phyloP scores from a whole-genome alignment of 768 basidiomycete genomes.

The Cystofilobasidium capitatum region DNA sequence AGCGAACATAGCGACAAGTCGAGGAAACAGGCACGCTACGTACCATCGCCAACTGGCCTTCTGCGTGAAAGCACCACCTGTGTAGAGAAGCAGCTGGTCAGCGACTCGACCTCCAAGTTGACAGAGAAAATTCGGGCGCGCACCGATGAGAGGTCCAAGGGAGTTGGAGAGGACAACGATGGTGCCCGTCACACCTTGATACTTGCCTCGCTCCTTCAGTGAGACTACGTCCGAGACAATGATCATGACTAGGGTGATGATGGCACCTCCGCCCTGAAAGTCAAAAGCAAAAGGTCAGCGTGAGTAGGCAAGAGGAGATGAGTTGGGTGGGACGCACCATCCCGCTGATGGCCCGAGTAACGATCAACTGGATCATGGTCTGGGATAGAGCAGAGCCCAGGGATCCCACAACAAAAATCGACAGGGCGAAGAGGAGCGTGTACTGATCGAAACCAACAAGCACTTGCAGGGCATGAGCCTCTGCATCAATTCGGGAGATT shows the following conservation, averaged over 20 bases:
- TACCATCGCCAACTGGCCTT: slow-evolving; percentile 63
- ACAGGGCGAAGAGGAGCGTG: slow-evolving; percentile 51
- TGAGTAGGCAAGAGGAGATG: neutral
- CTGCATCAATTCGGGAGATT: neutral
- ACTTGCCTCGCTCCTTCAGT: slow-evolving; percentile 60
- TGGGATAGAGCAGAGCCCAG: slow-evolving; percentile 58
- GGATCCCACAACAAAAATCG: slow-evolving; percentile 56
- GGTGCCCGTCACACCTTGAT: slow-evolving; percentile 62
- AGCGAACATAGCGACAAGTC: neutral
- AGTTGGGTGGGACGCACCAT: slow-evolving; percentile 33
- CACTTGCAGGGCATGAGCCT: neutral
- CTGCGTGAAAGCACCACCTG: slow-evolving; percentile 49
- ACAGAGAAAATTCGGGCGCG: neutral
- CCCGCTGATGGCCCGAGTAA: slow-evolving; percentile 59
- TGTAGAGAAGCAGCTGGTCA: neutral
- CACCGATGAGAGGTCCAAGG: slow-evolving; percentile 57
- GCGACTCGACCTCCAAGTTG: neutral
- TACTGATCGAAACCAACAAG: slow-evolving; percentile 41
- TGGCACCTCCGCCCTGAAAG: slow-evolving; percentile 66
- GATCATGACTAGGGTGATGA: slow-evolving; percentile 49
- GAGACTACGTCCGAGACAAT: slow-evolving; percentile 56
- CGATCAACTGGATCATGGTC: slow-evolving; percentile 57
- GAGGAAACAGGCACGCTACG: slow-evolving; percentile 40
- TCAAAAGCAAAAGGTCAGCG: slow-evolving; percentile 46
- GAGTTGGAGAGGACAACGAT: slow-evolving; percentile 55